Conservation (phyloP, 306 rosid species). For the Luffa acutangula region DNA sequence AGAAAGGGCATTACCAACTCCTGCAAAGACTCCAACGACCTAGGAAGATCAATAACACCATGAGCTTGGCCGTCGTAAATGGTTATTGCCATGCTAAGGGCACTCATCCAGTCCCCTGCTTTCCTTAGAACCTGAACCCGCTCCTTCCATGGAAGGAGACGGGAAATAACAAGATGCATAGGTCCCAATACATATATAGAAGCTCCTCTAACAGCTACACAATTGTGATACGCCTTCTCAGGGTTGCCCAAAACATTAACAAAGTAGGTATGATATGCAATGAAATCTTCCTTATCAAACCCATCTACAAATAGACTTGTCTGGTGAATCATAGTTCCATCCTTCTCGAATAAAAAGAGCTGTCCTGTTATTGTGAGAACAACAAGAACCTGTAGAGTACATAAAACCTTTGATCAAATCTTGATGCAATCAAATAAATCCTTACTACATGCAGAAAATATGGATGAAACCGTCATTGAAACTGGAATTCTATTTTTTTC, state of each 20-base stretch:
- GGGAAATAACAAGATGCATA: conserved; percentile 62
- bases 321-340: conserved; percentile 88
- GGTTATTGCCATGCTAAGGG: conserved; percentile 89
- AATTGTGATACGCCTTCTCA: conserved; percentile 88
- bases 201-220: conserved; percentile 85
- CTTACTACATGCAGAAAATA: conserved; percentile 11
- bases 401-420: conserved; percentile 16
- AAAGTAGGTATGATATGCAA: conserved; percentile 77
- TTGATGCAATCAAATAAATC: conserved; percentile 16
- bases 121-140: conserved; percentile 69
- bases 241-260: conserved; percentile 73
- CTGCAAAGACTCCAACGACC: conserved; percentile 81
- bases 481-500: background rate
- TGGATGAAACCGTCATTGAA: background rate
- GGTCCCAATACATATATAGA: conserved; percentile 84
- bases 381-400: conserved; percentile 72
- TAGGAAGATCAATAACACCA: conserved; percentile 90
- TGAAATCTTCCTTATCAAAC: conserved; percentile 65
- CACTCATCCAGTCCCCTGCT: conserved; percentile 99
- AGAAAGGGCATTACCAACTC: conserved; percentile 86
- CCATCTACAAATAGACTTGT: conserved; percentile 67
- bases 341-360: conserved; percentile 68
- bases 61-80: conserved; percentile 93
- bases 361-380: conserved; percentile 72
- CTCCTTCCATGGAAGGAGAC: conserved; percentile 98